Base-by-base conservation (phyloP, 495 filamentous ascomycete species). In the Penicillium ucsense region DNA sequence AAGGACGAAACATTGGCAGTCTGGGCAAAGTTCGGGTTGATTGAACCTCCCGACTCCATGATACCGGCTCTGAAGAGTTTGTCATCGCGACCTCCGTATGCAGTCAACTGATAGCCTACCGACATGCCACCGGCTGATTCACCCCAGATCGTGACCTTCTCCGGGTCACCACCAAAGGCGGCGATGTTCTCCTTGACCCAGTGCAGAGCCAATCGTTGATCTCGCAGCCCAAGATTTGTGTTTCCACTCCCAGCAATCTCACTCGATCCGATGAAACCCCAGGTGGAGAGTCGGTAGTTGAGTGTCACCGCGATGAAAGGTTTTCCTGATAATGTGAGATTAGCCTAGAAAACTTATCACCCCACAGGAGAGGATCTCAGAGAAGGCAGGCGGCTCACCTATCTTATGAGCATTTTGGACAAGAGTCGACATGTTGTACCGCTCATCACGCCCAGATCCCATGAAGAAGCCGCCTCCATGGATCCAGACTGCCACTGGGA, bases 81-180 rank as follows among this genome's bases (percentile, higher is more conserved):
- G 45, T 73, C 71, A 45, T 74, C 65, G 30, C 64, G 61, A 31
- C 76, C 76, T 28, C 67, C 71, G 39, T 77, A 79, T 6, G 76
- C 70, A 8, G 68, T 61, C 10, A 81, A 55, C 36, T 83, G 80
- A 9, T 57, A 60, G 1, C 70, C 75, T 8, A 82, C 70, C 33
- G 70, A 75, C 37, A 72, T 66, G n/a, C 62, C 79, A 8, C 80
- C 78, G 3, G 77, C 75, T 2, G 68, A 75, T 51, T 87, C 81
- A 43, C 83, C 84, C 76, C 80, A 84, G 52, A 86, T 83, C 34
- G 82, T 85, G 10, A 88, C 79, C 41, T 79, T 68, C 48, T 70
- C 72, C 1, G 74, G 70, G 39, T 79, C 72, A 1, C 79, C 75
- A 6, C 75, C 71, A 53, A 82, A 81, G 5, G 66, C 62, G 3